Evolutionary conservation across 2,329 filamentous ascomycete species (phyloP).

Genomic region (Metarhizium anisopliae): DNA sequence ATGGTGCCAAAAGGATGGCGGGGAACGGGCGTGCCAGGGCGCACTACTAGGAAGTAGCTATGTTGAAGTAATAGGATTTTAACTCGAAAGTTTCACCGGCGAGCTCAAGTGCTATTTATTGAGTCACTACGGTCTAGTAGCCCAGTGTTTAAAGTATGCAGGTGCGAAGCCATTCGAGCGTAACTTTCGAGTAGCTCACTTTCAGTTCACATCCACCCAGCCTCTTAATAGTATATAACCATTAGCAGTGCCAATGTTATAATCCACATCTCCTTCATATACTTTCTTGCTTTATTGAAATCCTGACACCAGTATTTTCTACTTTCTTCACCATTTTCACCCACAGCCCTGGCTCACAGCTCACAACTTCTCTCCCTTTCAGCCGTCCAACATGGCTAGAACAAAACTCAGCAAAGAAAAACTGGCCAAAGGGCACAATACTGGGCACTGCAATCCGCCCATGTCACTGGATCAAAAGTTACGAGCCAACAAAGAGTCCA

Average conservation of each 20-base stretch:
- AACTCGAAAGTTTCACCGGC: neutral
- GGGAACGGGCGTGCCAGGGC: conserved; percentile 19
- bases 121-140: neutral
- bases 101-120: neutral
- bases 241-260: neutral
- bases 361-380: neutral
- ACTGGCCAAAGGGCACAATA: neutral
- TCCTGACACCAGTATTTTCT: no score
- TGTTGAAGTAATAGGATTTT: neutral
- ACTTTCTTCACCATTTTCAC: no score
- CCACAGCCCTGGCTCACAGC: neutral
- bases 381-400: neutral
- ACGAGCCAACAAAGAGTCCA: neutral
- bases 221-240: neutral
- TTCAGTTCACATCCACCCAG: neutral
- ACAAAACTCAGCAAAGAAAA: neutral
- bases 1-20: conserved; percentile 19
- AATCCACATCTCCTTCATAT: neutral
- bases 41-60: conserved; percentile 6
- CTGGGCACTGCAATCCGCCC: neutral
- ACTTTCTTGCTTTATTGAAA: no score
- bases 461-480: neutral
- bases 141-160: neutral
- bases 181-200: neutral
- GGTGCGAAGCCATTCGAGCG: neutral